These are phyloP conservation scores for Fusarium staphyleae DNA, from an alignment of 2,329 filamentous ascomycete genomes.

Conservation along the genomic window DNA sequence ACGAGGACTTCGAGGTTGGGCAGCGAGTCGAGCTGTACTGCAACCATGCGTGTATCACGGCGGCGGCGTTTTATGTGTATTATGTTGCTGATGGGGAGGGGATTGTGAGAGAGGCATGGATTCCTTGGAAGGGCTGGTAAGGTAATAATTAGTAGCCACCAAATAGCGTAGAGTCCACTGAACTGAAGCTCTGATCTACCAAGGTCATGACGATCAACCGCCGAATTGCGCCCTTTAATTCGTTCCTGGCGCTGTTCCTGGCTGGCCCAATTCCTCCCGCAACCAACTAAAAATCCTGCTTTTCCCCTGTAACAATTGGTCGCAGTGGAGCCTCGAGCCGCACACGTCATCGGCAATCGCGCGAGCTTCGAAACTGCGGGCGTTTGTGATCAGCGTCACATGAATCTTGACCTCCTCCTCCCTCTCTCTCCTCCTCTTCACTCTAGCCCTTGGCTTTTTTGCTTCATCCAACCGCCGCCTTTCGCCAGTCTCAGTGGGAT, in stretches of 20 bases:
- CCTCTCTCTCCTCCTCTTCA: slow-evolving; percentile 17
- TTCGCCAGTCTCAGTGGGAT: not conserved
- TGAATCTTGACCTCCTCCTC: slow-evolving; percentile 20
- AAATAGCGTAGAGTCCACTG: too few species aligned
- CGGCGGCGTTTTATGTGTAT: slow-evolving; percentile 47
- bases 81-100: slow-evolving; percentile 48
- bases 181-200: too few species aligned
- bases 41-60: slow-evolving; percentile 50
- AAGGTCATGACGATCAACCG: not conserved
- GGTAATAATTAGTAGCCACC: too few species aligned
- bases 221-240: slow-evolving; percentile 23
- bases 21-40: slow-evolving; percentile 44
- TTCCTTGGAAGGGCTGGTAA: slow-evolving; percentile 49
- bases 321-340: slow-evolving; percentile 36
- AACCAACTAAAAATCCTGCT: slow-evolving; percentile 34
- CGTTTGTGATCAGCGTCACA: slow-evolving; percentile 36
- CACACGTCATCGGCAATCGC: slow-evolving; percentile 39
- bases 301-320: slow-evolving; percentile 9
- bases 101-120: slow-evolving; percentile 45
- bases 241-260: slow-evolving; percentile 23
- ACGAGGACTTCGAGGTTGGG: slow-evolving; percentile 45
- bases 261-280: slow-evolving; percentile 21
- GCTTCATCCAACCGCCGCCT: not conserved
- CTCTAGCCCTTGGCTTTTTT: not conserved
- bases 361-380: slow-evolving; percentile 31